Evolutionary conservation across 2,329 filamentous ascomycete genomes (phyloP).

Genomic region (Aspergillus aculeatinus): DNA sequence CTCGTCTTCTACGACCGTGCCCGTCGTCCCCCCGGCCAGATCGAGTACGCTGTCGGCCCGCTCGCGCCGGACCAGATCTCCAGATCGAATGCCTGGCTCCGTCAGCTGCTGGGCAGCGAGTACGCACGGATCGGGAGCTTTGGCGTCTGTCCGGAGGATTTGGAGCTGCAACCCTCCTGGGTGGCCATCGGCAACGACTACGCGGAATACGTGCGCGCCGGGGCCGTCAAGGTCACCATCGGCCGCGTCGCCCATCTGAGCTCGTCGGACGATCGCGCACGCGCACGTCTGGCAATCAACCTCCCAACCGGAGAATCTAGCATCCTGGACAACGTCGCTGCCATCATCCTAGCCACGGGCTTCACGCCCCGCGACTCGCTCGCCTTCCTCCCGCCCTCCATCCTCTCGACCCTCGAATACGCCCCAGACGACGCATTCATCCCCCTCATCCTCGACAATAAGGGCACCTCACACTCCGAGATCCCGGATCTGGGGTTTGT

Average conservation of each 20-base stretch:
- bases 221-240: slow-evolving; percentile 54
- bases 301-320: slow-evolving; percentile 34
- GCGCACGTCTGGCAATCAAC: slow-evolving; percentile 37
- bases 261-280: slow-evolving; percentile 3
- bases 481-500: slow-evolving; percentile 72
- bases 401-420: slow-evolving; percentile 60
- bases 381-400: slow-evolving; percentile 59
- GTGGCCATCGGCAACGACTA: slow-evolving; percentile 72
- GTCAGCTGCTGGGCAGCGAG: slow-evolving; percentile 45
- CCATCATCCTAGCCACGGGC: slow-evolving; percentile 72
- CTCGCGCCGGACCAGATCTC: slow-evolving; percentile 60
- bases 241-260: slow-evolving; percentile 39
- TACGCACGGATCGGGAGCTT: slow-evolving; percentile 41
- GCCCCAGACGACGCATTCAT: slow-evolving; percentile 55
- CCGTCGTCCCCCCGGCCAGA: slow-evolving; percentile 56
- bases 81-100: slow-evolving; percentile 52
- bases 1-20: slow-evolving; percentile 69
- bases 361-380: slow-evolving; percentile 66
- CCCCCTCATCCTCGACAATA: slow-evolving; percentile 67
- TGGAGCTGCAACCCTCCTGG: slow-evolving; percentile 58
- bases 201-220: slow-evolving; percentile 68
- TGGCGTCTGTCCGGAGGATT: slow-evolving; percentile 2
- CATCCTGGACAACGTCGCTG: slow-evolving; percentile 59
- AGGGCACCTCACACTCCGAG: slow-evolving; percentile 61
- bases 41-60: slow-evolving; percentile 65